Conservation (phyloP, 345 rosid genomes). For the Durio zibethinus region DNA sequence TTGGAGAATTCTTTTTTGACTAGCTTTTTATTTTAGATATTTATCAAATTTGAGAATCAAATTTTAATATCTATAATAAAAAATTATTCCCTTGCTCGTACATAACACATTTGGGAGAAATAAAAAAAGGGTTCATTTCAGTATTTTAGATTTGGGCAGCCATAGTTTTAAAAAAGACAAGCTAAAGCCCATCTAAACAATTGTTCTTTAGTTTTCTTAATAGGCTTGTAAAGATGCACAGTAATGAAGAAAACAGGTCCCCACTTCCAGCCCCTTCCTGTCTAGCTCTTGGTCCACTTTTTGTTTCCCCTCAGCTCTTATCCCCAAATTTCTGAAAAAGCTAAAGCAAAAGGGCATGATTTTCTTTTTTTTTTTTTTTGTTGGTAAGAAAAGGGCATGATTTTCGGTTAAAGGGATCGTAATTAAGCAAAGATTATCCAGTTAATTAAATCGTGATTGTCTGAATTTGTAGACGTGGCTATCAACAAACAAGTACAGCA, state of each 20-base stretch:
- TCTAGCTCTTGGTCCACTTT: background rate
- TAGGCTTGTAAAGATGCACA: background rate
- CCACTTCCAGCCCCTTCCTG: background rate
- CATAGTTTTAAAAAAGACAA: too few relatives aligned
- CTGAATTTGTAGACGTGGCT: background rate
- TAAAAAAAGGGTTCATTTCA: too few relatives aligned
- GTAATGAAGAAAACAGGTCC: background rate
- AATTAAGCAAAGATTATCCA: background rate
- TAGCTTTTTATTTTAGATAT: background rate
- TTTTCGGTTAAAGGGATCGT: background rate
- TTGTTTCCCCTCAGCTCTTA: background rate
- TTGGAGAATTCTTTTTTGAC: background rate
- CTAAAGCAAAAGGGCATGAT: background rate
- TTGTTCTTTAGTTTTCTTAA: background rate
- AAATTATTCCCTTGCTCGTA: too few relatives aligned
- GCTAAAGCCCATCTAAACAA: background rate
- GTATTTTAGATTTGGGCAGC: background rate
- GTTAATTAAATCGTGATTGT: background rate
- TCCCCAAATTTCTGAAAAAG: background rate
- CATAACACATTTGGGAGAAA: too few relatives aligned
- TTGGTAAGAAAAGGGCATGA: too few relatives aligned
- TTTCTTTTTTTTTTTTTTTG: too few relatives aligned
- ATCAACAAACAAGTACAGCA: background rate
- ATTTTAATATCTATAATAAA: too few relatives aligned
- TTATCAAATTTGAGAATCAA: too few relatives aligned